phyloP scores from a whole-genome alignment of 75 land plant species.

The Isoetes taiwanensis region DNA sequence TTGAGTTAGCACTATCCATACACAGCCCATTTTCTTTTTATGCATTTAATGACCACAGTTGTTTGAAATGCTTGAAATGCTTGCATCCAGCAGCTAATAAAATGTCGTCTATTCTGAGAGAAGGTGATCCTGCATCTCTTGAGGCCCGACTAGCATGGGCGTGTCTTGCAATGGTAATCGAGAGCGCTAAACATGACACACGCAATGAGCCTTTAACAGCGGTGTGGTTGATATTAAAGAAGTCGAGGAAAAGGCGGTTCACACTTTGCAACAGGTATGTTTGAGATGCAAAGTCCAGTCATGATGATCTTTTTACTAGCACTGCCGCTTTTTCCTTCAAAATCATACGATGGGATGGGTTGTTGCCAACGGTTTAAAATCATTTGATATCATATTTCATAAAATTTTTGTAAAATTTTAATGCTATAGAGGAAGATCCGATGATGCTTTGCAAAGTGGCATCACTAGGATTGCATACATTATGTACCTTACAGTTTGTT shows the following conservation, averaged over 20 bases:
- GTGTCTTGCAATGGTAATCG: slow-evolving; percentile 64
- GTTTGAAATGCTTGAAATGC: no score
- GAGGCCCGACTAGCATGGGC: slow-evolving; percentile 63
- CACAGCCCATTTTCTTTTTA: no score
- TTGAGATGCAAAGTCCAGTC: no score
- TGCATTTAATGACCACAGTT: no score
- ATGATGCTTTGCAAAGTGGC: slow-evolving; percentile 77
- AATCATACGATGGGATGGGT: no score
- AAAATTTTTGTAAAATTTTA: no score
- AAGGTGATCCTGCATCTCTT: slow-evolving; percentile 45
- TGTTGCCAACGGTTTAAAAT: no score
- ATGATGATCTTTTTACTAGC: no score
- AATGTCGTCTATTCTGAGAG: slow-evolving; percentile 66
- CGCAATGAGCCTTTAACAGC: slow-evolving; percentile 44
- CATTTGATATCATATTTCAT: no score
- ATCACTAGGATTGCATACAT: slow-evolving; percentile 70
- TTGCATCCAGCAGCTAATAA: slow-evolving; percentile 89
- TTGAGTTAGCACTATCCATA: no score
- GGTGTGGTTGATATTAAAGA: slow-evolving; percentile 34
- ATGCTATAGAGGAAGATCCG: slow-evolving; percentile 71
- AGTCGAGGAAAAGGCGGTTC: slow-evolving; percentile 50
- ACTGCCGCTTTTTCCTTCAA: no score
- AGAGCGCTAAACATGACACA: slow-evolving; percentile 63
- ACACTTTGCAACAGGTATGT: slow-evolving; percentile 62
- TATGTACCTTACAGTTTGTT: slow-evolving; percentile 51